These are phyloP conservation scores for Pythium phragmitis DNA, from an alignment of 352 stramenopile species.

Conservation along the genomic window DNA sequence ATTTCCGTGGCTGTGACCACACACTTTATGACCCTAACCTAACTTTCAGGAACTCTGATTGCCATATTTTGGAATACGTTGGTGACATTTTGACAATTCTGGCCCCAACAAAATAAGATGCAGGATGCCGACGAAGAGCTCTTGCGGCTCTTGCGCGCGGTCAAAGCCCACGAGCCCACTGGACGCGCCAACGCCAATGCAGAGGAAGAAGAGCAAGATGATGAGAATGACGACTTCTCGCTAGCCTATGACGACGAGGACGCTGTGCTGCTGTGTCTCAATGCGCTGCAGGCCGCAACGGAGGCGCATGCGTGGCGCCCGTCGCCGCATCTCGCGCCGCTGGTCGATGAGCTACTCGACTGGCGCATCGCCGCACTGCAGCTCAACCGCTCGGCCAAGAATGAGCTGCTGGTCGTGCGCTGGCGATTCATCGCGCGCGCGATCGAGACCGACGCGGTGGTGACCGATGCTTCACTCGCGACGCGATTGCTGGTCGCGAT, in stretches of 20 bases:
- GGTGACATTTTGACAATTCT: not conserved
- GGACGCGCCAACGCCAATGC: not conserved
- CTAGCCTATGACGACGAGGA: constrained; percentile 22
- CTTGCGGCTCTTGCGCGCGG: constrained; percentile 22
- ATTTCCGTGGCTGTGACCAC: not conserved
- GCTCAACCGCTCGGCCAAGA: constrained; percentile 21
- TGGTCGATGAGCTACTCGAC: constrained; percentile 22
- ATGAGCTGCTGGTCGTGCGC: constrained; percentile 10
- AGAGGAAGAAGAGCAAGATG: not conserved
- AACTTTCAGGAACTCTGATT: not conserved
- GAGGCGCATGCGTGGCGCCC: constrained; percentile 5
- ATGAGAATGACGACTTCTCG: not conserved
- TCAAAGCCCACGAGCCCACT: constrained; percentile 20
- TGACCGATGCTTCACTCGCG: not conserved
- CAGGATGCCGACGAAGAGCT: constrained; percentile 16
- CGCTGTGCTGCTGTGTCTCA: constrained; percentile 23
- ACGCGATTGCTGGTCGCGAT: constrained; percentile 12
- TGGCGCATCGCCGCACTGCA: constrained; percentile 13
- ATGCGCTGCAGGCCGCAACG: constrained; percentile 20
- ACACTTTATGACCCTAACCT: not conserved
- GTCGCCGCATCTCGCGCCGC: constrained; percentile 6
- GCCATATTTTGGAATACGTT: not conserved
- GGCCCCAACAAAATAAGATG: not conserved
- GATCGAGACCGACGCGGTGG: constrained; percentile 9
- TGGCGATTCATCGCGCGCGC: constrained; percentile 17